Evolutionary conservation across 2,329 filamentous ascomycete genomes (phyloP), one percentile per base, ranked within the genome.

Genomic region (Cercospora nicotianae): DNA sequence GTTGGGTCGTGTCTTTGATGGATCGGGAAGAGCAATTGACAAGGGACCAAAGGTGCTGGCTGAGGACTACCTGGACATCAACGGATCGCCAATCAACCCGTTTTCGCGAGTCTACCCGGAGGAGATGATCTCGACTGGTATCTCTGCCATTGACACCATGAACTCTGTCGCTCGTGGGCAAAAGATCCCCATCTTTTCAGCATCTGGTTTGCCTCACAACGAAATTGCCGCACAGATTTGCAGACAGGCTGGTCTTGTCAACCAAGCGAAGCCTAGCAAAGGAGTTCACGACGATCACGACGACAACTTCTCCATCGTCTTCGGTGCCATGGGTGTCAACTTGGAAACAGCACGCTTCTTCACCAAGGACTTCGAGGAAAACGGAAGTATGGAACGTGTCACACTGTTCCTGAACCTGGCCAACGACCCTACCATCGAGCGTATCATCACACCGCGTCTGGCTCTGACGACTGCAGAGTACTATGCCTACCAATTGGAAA

Each of bases 261-360:
- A 74, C 60, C 68, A 72, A 45, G 67, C 66, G 12, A 69, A 70
- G 53, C 72, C 73, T n/a, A 96, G 92, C 80, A 99, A 99, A 88
- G 94, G 91, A 73, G 90, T 95, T 28, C 95, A 99, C 79, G 96
- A 99, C 78, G 94, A 90, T 66, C 95, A 99, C 82, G 93, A 97
- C 78, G 95, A 99, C 79, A 99, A 99, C 86, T 99, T 99, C 87
- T 97, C 94, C 69, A 99, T 99, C 77, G 95, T 99, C 67, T 99
- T 99, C 80, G 96, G 93, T 79, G 95, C 95, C 78, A 99, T 99
- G 95, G 95, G 95, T 93, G 95, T 99, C 76, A 99, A 99, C 85
- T 89, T 99, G 90, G 95, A 99, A 81, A 99, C 95, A 33, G 92
- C 91, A 76, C 91, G 95, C 76, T 99, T 99, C 88, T 99, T 99